These are phyloP conservation scores for Lactifluus subvellereus DNA, from an alignment of 768 basidiomycete species.

Conservation along the genomic window DNA sequence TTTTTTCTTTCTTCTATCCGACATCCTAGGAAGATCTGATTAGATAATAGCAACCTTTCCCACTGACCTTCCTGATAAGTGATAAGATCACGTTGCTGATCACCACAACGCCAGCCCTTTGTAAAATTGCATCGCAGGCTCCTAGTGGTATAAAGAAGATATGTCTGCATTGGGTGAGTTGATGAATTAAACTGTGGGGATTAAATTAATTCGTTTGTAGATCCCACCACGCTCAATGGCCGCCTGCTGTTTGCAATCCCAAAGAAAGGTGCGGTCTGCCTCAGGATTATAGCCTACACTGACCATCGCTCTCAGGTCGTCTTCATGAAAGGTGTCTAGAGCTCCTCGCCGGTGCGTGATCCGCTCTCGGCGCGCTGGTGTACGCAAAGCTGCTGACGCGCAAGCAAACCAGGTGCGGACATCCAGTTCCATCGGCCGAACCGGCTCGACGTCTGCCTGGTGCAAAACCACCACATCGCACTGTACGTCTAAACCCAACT, in stretches of 20 bases:
- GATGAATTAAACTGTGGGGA: background rate
- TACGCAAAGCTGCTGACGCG: background rate
- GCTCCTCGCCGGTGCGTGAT: constrained; percentile 62
- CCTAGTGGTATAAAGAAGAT: background rate
- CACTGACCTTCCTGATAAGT: background rate
- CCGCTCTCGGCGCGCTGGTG: background rate
- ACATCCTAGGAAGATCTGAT: background rate
- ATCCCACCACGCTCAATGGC: constrained; percentile 76
- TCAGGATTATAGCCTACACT: background rate
- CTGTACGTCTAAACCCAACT: constrained; percentile 49
- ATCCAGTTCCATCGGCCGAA: constrained; percentile 87
- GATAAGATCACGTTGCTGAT: background rate
- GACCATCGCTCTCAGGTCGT: constrained; percentile 48
- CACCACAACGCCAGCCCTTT: background rate
- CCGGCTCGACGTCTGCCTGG: constrained; percentile 90
- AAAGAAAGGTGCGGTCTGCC: constrained; percentile 73
- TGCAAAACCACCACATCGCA: constrained; percentile 87
- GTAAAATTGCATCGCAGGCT: background rate
- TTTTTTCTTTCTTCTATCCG: too few species aligned
- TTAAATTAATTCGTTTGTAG: constrained; percentile 30
- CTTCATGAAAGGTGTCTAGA: constrained; percentile 87
- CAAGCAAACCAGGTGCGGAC: constrained; percentile 64
- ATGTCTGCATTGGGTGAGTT: constrained; percentile 9
- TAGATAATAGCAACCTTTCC: background rate
- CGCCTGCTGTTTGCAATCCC: constrained; percentile 92